phyloP scores from a whole-genome alignment of 768 basidiomycete genomes.

The Phylloporus arenicola region DNA sequence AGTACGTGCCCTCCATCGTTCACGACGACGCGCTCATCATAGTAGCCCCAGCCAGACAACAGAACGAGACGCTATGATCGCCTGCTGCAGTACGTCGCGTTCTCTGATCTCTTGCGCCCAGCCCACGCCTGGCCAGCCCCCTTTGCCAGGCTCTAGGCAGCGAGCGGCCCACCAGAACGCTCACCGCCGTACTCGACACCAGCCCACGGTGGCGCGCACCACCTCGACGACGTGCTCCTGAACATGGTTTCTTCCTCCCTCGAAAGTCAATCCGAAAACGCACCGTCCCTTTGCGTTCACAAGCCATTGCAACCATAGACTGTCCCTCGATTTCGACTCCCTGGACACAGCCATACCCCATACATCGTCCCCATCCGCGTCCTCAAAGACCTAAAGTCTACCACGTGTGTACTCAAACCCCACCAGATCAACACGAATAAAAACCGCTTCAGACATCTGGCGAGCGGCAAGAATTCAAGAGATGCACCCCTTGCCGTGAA shows the following conservation, averaged over 20 bases:
- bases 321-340: constrained; percentile 61
- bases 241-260: constrained; percentile 62
- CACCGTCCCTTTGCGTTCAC: constrained; percentile 78
- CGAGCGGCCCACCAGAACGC: constrained; percentile 63
- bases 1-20: constrained; percentile 25
- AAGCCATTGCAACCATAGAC: constrained; percentile 79
- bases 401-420: neutral
- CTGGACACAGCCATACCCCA: constrained; percentile 42
- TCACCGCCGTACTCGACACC: constrained; percentile 52
- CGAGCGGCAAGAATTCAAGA: constrained; percentile 79
- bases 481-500: constrained; percentile 55
- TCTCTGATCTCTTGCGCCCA: neutral
- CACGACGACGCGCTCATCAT: constrained; percentile 1
- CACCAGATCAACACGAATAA: constrained; percentile 55
- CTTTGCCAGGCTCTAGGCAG: constrained; percentile 78
- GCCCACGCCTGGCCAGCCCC: neutral
- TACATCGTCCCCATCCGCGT: constrained; percentile 77
- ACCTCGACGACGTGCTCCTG: constrained; percentile 55
- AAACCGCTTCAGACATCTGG: constrained; percentile 44
- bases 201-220: constrained; percentile 63
- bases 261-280: constrained; percentile 77
- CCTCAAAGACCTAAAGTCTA: constrained; percentile 37
- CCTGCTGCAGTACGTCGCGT: constrained; percentile 68
- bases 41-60: no score
- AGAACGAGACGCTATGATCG: no score